Evolutionary conservation across 805 yeast species (phyloP).

Genomic region (Priceomyces melissophilus): DNA sequence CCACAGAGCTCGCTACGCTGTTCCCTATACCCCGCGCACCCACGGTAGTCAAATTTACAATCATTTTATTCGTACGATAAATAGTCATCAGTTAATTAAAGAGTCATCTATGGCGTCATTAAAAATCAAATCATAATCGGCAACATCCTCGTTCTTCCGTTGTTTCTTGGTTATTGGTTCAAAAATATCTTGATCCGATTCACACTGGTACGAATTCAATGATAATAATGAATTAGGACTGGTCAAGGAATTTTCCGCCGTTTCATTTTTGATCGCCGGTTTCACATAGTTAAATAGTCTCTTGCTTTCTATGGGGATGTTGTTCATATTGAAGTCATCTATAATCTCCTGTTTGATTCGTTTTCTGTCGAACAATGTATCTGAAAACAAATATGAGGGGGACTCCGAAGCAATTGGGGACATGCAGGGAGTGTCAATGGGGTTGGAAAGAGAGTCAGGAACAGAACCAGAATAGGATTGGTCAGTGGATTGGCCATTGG

Average conservation of each 20-base stretch:
- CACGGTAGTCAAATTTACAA: too few relatives aligned
- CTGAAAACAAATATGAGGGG: conserved; percentile 25
- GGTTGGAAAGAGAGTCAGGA: background rate
- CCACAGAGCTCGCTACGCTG: too few relatives aligned
- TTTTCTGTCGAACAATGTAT: conserved; percentile 15
- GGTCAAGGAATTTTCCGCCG: conserved; percentile 13
- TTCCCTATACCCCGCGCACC: too few relatives aligned
- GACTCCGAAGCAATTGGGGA: conserved; percentile 16
- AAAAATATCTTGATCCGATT: conserved; percentile 9
- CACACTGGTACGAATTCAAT: conserved; percentile 26
- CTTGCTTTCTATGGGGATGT: conserved; percentile 23
- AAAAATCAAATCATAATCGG: conserved; percentile 22
- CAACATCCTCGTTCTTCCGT: conserved; percentile 6
- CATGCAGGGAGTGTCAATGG: conserved; percentile 2
- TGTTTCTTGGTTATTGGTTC: conserved; percentile 5
- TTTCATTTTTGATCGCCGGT: conserved; percentile 10
- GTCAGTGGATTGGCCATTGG: too few relatives aligned
- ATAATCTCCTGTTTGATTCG: conserved; percentile 39
- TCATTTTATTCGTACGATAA: too few relatives aligned
- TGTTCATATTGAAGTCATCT: conserved; percentile 36
- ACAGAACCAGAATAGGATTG: too few relatives aligned
- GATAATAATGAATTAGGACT: conserved; percentile 36
- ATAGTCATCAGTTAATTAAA: too few relatives aligned
- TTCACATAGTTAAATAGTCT: conserved; percentile 8
- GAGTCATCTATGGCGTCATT: conserved; percentile 27